Conservation (phyloP, 176 grass and related monocot genomes). For the Avena eriantha region DNA sequence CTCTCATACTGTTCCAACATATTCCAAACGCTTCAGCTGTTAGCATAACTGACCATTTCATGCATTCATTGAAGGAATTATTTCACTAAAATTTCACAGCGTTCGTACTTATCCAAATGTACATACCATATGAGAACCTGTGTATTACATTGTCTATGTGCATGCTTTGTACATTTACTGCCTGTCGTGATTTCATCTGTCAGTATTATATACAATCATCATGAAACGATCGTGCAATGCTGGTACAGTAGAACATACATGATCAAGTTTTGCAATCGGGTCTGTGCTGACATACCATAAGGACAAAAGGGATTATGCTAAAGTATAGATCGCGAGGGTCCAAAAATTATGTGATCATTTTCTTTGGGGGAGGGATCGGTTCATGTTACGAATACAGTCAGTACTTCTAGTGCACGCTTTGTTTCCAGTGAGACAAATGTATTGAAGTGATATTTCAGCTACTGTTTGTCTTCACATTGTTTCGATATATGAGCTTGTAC, state of each 20-base stretch:
- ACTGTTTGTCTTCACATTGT: neutral
- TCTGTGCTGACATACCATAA: neutral
- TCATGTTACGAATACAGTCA: neutral
- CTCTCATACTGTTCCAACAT: slow-evolving; percentile 22
- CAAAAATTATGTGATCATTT: neutral
- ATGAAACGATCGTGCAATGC: neutral
- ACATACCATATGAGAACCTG: neutral
- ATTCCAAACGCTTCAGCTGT: neutral
- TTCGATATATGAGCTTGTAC: slow-evolving; percentile 8
- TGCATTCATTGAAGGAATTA: neutral
- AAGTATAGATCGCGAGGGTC: neutral
- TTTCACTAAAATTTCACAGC: neutral
- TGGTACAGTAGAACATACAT: slow-evolving; percentile 12
- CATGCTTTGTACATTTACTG: neutral
- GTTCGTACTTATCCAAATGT: slow-evolving; percentile 19
- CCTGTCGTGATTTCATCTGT: neutral
- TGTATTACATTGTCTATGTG: slow-evolving; percentile 1
- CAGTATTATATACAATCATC: neutral
- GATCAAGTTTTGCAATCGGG: neutral
- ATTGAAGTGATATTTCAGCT: neutral
- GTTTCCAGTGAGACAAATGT: neutral
- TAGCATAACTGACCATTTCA: slow-evolving; percentile 18
- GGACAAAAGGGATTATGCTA: neutral
- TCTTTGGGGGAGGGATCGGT: neutral
- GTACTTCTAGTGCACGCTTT: neutral